Evolutionary conservation across 2,329 filamentous ascomycete genomes (phyloP).

Genomic region (Rhinocladiella similis): DNA sequence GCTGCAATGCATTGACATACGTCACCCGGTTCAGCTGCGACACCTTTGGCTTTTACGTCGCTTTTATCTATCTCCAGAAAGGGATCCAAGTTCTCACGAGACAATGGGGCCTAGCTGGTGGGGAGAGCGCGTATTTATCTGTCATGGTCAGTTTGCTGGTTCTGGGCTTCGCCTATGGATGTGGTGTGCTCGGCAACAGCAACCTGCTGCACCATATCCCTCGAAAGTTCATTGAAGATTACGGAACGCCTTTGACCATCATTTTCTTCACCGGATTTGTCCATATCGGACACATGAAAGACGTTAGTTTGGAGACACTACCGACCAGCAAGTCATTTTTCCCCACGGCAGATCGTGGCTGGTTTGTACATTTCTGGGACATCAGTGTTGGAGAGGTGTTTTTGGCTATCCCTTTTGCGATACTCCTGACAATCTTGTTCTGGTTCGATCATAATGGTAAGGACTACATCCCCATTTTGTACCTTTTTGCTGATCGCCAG

Average conservation of each 20-base stretch:
- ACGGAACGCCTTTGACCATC: conserved; percentile 78
- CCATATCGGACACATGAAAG: conserved; percentile 78
- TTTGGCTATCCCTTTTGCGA: conserved; percentile 80
- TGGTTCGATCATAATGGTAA: conserved; percentile 87
- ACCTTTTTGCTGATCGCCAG: background rate
- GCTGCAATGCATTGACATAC: conserved; percentile 84
- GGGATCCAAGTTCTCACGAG: conserved; percentile 80
- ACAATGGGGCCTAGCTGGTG: conserved; percentile 62
- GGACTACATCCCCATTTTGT: conserved; percentile 18
- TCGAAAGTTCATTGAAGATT: conserved; percentile 83
- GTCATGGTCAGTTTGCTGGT: conserved; percentile 75
- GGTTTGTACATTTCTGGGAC: conserved; percentile 83
- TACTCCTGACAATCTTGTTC: conserved; percentile 80
- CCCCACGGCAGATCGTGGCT: conserved; percentile 70
- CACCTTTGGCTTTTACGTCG: conserved; percentile 92
- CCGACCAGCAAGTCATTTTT: conserved; percentile 77
- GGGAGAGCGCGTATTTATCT: conserved; percentile 71
- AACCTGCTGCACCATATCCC: conserved; percentile 72
- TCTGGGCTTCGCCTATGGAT: conserved; percentile 73
- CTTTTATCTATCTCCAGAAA: conserved; percentile 88
- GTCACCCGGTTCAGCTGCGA: conserved; percentile 91
- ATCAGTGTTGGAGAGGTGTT: conserved; percentile 72
- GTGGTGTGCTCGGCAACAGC: conserved; percentile 69
- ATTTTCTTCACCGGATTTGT: conserved; percentile 90
- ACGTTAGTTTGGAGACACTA: conserved; percentile 67